A percentile compares a stretch with the other conserved stretches of the same genome.
phyloP scores from a whole-genome alignment of 345 rosid species.

The Firmiana major region DNA sequence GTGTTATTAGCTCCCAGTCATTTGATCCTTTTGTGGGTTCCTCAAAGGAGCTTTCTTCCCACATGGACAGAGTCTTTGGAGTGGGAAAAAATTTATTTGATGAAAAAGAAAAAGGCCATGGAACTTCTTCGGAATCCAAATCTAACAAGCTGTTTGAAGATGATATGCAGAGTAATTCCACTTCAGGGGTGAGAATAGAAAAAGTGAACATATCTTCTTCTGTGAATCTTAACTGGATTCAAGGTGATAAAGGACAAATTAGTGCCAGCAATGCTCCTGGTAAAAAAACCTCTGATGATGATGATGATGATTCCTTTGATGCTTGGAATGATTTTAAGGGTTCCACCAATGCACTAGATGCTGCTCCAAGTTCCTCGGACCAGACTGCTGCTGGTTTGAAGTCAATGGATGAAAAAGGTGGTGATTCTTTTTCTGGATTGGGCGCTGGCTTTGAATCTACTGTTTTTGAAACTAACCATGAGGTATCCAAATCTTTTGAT shows the following conservation, averaged over 20 bases:
- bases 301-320: constrained; percentile 42
- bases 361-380: constrained; percentile 21
- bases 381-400: constrained; percentile 10
- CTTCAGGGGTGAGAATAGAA: constrained; percentile 12
- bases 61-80: not conserved
- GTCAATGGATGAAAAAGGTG: constrained; percentile 24
- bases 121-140: not conserved
- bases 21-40: constrained; percentile 9
- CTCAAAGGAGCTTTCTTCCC: not conserved
- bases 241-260: constrained; percentile 35
- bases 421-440: constrained; percentile 46
- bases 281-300: constrained; percentile 12
- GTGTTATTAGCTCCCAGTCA: not conserved
- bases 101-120: constrained; percentile 5
- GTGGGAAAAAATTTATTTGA: not conserved
- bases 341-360: constrained; percentile 41
- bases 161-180: not conserved
- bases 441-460: constrained; percentile 48
- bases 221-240: constrained; percentile 36
- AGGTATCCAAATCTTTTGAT: constrained; percentile 33
- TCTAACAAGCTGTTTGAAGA: not conserved
- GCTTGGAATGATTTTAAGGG: constrained; percentile 72
- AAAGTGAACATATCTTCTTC: constrained; percentile 25
- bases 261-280: constrained; percentile 26
- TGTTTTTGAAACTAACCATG: constrained; percentile 24